Conservation (phyloP, 2,329 filamentous ascomycete genomes). For the Fusarium poae region DNA sequence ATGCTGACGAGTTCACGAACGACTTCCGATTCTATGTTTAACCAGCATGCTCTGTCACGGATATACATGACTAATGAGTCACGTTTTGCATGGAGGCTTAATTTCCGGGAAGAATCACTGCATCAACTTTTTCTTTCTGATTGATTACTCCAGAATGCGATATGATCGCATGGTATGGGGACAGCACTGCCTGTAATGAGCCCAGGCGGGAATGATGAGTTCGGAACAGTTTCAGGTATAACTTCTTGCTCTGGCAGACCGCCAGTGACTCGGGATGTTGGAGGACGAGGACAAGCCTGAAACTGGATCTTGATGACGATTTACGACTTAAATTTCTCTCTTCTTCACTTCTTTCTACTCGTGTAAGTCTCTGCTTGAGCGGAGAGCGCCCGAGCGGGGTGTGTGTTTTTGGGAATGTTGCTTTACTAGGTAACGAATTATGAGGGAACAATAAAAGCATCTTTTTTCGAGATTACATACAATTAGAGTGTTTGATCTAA, state of each 20-base stretch:
- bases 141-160: conserved; percentile 49
- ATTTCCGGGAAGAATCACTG: conserved; percentile 45
- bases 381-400: conserved; percentile 51
- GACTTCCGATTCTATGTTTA: conserved; percentile 54
- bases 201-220: conserved; percentile 53
- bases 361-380: conserved; percentile 30
- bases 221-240: conserved; percentile 45
- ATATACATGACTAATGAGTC: conserved; percentile 61
- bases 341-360: conserved; percentile 46
- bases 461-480: conserved; percentile 47
- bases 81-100: conserved; percentile 59
- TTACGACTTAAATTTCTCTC: conserved; percentile 52
- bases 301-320: conserved; percentile 42
- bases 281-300: conserved; percentile 45
- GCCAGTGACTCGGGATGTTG: conserved; percentile 40
- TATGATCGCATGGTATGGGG: conserved; percentile 49
- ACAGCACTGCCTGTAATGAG: conserved; percentile 56
- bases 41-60: conserved; percentile 53
- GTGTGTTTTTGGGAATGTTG: conserved; percentile 54
- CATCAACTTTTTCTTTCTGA: conserved; percentile 45
- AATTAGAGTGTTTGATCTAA: conserved; percentile 43
- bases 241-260: conserved; percentile 32
- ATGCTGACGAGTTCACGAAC: conserved; percentile 57
- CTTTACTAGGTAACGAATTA: conserved; percentile 58
- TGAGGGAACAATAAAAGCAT: conserved; percentile 58